Percentiles rank a stretch among this genome's conserved stretches.
Evolutionary conservation across 768 basidiomycete species (phyloP).

Genomic region (Suillus spraguei): DNA sequence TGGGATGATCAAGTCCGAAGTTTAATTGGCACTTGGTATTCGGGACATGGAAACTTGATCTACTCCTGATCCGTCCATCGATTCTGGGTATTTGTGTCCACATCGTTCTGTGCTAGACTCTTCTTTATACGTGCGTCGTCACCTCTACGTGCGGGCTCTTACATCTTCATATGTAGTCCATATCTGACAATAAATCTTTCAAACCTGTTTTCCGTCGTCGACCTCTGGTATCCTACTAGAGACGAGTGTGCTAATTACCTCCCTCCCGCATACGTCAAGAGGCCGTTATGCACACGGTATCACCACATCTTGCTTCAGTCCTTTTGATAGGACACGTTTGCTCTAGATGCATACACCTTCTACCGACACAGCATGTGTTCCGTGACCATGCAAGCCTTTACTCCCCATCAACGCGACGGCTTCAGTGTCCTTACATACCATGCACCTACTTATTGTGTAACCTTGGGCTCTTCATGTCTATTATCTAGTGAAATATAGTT

Average conservation of each 20-base stretch:
- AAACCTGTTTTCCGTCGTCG: neutral
- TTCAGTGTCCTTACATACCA: slow-evolving; percentile 8
- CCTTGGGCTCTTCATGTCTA: slow-evolving; percentile 29
- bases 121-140: slow-evolving; percentile 1
- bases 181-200: slow-evolving; percentile 2
- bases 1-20: neutral
- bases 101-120: neutral
- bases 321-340: neutral
- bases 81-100: neutral
- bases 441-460: slow-evolving; percentile 22
- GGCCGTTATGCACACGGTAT: no score
- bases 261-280: neutral
- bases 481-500: slow-evolving; percentile 39
- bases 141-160: neutral
- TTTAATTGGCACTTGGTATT: neutral
- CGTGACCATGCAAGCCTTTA: neutral
- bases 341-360: neutral
- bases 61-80: neutral
- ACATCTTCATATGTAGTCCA: neutral
- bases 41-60: neutral
- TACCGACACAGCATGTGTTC: neutral
- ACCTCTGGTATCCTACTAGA: neutral
- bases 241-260: no score
- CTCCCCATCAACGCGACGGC: slow-evolving; percentile 1
- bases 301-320: neutral